phyloP scores from a whole-genome alignment of 2,329 filamentous ascomycete genomes.

The Fusarium nisikadoi region DNA sequence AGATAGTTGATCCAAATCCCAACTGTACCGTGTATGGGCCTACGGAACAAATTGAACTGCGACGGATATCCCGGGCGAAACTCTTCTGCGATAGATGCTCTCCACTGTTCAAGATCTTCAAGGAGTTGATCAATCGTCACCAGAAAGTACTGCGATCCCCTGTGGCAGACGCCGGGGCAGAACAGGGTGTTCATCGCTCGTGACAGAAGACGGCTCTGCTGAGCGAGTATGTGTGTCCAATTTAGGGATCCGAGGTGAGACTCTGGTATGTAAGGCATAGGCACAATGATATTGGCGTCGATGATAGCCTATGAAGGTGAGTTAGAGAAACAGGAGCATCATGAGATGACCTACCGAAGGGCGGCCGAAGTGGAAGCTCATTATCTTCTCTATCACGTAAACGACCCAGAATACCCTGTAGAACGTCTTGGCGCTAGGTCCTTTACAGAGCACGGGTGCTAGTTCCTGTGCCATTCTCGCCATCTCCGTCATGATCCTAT shows the following conservation, averaged over 20 bases:
- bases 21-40: conserved; percentile 11
- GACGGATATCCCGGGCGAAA: neutral
- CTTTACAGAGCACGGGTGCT: conserved; percentile 8
- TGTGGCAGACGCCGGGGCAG: conserved; percentile 24
- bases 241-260: conserved; percentile 32
- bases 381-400: conserved; percentile 36
- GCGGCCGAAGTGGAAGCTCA: conserved; percentile 39
- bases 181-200: conserved; percentile 26
- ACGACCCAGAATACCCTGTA: conserved; percentile 33
- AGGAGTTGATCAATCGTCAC: conserved; percentile 15
- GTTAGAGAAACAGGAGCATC: accelerated
- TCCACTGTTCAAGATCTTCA: conserved; percentile 34
- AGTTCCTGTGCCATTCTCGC: conserved; percentile 33
- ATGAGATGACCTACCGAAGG: conserved; percentile 15
- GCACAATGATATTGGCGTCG: conserved; percentile 27
- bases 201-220: conserved; percentile 26
- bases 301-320: conserved; percentile 15
- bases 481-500: conserved; percentile 32
- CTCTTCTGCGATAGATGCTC: conserved; percentile 16
- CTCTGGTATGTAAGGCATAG: conserved; percentile 31
- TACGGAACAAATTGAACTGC: neutral
- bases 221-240: conserved; percentile 23
- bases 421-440: conserved; percentile 10
- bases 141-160: conserved; percentile 8
- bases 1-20: conserved; percentile 34